Base-by-base conservation (phyloP, 2,329 filamentous ascomycete species). In the Trichoderma semiorbis region DNA sequence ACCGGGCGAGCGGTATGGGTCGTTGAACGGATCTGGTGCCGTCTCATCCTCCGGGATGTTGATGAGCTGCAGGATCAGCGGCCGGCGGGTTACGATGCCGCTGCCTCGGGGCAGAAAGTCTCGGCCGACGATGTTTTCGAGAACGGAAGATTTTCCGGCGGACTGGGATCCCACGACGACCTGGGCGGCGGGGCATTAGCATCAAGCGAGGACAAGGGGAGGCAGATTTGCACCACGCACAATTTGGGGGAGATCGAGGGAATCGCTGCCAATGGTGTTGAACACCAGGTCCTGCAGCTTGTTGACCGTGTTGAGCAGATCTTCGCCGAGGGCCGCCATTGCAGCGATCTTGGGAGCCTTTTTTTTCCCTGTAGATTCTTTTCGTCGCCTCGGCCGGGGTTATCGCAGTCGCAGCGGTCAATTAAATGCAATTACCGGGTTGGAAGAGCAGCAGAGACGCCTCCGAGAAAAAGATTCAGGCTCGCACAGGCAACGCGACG, bases 201-300 rank as follows among this genome's bases (percentile, higher is more conserved):
- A 60, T 30, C 62, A 66, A 57, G 62, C 62, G 69, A 62, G 12
- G 58, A 70, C 36, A 36, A 70, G 67, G 67, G 63, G 18, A 55
- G 24, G 36, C n/a, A 12, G 11, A 50, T 62, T 61, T 67, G 26
- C 55, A 39, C 55, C 43, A 85, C 90, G 80, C 91, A 98, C 96
- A 88, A 99, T 99, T 85, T 99, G 96, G 72, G 96, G 96, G 72
- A 99, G 86, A 84, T 99, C 96, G 73, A 99, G 89, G 68, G 95
- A 98, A 83, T 99, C 96, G 86, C 95, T 98, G 83, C 96, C 96
- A 83, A 99, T 99, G 77, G 96, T 99, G 85, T 99, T 99, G 87
- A 99, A 99, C 79, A 99, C 96, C 80, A 99, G 85, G 83, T 98
- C 96, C 84, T 99, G 96, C 79, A 99, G 88, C 87, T 97, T 97